Evolutionary conservation across 2,329 filamentous ascomycete species (phyloP).

Genomic region (Dryadomyces quercus-mongolicae): DNA sequence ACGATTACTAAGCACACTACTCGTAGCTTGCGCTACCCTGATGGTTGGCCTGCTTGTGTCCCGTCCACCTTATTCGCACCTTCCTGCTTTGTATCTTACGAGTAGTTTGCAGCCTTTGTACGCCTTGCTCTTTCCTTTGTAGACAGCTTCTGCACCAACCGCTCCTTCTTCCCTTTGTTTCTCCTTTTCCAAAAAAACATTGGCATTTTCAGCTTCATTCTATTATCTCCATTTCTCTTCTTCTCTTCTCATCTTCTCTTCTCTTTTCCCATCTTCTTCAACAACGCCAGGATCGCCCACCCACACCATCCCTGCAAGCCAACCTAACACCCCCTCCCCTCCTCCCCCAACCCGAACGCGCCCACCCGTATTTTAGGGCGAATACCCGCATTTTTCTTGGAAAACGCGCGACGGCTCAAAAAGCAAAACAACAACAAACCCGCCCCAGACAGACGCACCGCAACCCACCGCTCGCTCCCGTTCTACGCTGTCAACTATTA

Average conservation of each 20-base stretch:
- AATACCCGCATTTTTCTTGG: background rate
- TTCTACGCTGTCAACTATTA: background rate
- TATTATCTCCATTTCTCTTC: background rate
- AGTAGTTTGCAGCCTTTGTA: no score
- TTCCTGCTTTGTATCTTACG: no score
- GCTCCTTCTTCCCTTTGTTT: background rate
- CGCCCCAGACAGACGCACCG: background rate
- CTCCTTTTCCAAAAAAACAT: background rate
- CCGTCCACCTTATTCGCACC: no score
- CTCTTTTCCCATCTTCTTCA: background rate
- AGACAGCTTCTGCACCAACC: no score
- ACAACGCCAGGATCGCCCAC: no score
- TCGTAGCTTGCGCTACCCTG: no score
- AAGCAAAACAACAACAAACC: conserved; percentile 2
- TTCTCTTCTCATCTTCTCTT: background rate
- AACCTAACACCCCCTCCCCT: no score
- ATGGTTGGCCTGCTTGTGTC: no score
- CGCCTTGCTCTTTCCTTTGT: no score
- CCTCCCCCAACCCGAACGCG: background rate
- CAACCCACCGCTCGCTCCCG: background rate
- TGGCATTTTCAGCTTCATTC: background rate
- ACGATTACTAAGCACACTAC: no score
- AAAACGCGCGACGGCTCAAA: background rate
- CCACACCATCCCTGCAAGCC: background rate
- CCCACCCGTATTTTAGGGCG: background rate